Conservation (phyloP, 306 rosid species). For the Crataegus laevigata region DNA sequence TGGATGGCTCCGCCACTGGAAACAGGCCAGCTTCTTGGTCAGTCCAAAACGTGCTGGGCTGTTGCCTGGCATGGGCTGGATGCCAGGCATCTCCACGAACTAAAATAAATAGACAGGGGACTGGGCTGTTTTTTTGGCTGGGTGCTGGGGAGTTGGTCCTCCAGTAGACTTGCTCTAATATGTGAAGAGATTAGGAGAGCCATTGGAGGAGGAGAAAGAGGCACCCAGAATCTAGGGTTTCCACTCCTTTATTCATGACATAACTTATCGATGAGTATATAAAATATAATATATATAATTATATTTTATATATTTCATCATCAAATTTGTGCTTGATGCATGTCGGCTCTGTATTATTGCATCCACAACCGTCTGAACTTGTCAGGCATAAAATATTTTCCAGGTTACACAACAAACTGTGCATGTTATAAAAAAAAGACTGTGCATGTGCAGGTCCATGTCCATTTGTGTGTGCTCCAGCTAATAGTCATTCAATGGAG, state of each 20-base stretch:
- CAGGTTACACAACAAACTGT: not conserved
- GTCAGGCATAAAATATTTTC: not conserved
- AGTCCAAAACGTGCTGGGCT: too few relatives aligned
- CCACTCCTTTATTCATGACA: not conserved
- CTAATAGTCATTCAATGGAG: not conserved
- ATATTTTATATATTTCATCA: not conserved
- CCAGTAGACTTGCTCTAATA: too few relatives aligned
- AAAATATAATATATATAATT: not conserved
- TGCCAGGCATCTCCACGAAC: too few relatives aligned
- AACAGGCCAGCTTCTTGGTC: too few relatives aligned
- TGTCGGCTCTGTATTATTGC: not conserved
- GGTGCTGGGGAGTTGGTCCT: too few relatives aligned
- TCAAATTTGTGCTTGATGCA: not conserved
- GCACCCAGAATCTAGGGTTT: not conserved
- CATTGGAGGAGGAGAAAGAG: not conserved
- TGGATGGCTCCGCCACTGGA: too few relatives aligned
- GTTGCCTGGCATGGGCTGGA: too few relatives aligned
- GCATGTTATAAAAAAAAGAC: too few relatives aligned
- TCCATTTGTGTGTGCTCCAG: not conserved
- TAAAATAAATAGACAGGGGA: too few relatives aligned
- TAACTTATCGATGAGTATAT: not conserved
- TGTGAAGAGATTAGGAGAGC: not conserved
- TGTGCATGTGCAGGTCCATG: not conserved
- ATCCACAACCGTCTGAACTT: not conserved
- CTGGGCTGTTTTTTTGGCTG: too few relatives aligned